Evolutionary conservation across 139 green algal genomes (phyloP).

Genomic region (Gonium pectorale): DNA sequence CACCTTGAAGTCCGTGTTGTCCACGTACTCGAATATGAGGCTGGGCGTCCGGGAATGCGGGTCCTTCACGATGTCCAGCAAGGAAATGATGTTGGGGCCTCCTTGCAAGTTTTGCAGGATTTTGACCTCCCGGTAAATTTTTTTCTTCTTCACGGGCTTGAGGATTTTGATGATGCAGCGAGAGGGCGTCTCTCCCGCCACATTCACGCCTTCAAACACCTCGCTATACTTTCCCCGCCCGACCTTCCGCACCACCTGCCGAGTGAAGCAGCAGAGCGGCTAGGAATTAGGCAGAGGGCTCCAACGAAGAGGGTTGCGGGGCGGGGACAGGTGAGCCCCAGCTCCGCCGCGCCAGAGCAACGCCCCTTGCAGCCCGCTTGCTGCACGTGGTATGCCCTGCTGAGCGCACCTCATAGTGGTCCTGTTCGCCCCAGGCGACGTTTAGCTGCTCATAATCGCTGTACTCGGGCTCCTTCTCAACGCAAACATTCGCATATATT

Average conservation of each 20-base stretch:
- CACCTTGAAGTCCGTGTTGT: constrained; percentile 85
- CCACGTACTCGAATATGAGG: constrained; percentile 98
- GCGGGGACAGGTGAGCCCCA: no score
- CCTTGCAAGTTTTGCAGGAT: constrained; percentile 95
- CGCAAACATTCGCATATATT: constrained; percentile 31
- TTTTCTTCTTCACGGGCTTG: constrained; percentile 99
- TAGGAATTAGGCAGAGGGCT: background rate
- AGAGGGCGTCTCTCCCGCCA: constrained; percentile 62
- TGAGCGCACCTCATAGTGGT: constrained; percentile 96
- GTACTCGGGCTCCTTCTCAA: constrained; percentile 77
- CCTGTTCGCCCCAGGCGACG: constrained; percentile 73
- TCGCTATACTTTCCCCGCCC: constrained; percentile 99
- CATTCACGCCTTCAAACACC: constrained; percentile 97
- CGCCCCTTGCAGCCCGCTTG: no score
- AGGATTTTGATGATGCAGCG: constrained; percentile 98
- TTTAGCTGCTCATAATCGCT: constrained; percentile 93
- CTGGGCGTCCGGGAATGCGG: constrained; percentile 92
- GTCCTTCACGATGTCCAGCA: constrained; percentile 97
- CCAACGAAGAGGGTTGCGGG: background rate
- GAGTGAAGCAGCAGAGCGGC: no score
- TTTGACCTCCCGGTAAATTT: constrained; percentile 99
- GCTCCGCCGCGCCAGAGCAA: no score
- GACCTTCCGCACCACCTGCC: constrained; percentile 38
- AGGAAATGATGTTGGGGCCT: constrained; percentile 96
- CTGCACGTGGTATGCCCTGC: no score